These are phyloP conservation scores for Penicillium sp. DNA, from an alignment of 2,329 filamentous ascomycete species.

Conservation along the genomic window DNA sequence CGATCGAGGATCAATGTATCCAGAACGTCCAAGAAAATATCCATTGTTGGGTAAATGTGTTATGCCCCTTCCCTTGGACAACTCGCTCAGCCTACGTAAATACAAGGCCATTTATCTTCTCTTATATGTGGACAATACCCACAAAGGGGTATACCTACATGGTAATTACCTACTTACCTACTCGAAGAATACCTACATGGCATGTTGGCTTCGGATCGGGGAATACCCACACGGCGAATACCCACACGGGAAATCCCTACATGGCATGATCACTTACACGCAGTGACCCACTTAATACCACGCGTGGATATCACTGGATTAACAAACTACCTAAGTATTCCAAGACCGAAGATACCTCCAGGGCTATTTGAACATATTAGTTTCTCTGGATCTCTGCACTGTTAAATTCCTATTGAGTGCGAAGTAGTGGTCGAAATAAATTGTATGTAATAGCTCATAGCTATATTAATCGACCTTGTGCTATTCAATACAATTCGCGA, in stretches of 20 bases:
- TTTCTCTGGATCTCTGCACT: neutral
- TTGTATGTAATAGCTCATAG: neutral
- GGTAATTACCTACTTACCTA: neutral
- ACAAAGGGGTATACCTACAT: slow-evolving; percentile 11
- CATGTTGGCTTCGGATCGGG: neutral
- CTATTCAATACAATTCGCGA: neutral
- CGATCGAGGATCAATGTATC: slow-evolving; percentile 77
- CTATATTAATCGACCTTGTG: neutral
- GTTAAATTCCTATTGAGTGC: too few species aligned
- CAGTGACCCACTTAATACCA: neutral
- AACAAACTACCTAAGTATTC: neutral
- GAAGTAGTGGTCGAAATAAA: too few species aligned
- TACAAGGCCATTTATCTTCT: neutral
- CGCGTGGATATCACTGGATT: neutral
- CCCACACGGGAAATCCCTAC: slow-evolving; percentile 20
- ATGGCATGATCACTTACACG: neutral
- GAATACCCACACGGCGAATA: slow-evolving; percentile 14
- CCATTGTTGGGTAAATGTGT: slow-evolving; percentile 59
- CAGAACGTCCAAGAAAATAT: slow-evolving; percentile 76
- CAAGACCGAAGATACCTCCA: neutral
- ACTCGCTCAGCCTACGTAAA: neutral
- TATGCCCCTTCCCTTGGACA: neutral
- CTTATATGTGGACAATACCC: slow-evolving; percentile 7
- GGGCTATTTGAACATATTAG: neutral
- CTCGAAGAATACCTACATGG: neutral